These are phyloP conservation scores for Heterobasidion occidentale DNA, from an alignment of 1,284 basidiomycete species.

Conservation along the genomic window DNA sequence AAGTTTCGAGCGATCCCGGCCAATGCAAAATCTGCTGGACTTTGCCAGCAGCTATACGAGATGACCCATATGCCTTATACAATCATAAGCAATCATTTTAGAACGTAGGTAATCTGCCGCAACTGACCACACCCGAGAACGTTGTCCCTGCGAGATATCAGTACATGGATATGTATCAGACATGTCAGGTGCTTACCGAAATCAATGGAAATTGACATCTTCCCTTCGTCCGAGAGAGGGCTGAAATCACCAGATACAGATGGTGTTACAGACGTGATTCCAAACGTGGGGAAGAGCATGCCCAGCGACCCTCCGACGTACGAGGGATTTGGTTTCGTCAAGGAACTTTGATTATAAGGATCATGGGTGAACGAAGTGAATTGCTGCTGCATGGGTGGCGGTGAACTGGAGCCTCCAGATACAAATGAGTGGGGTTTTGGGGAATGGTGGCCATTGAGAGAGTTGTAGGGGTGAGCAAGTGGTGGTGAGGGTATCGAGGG, in stretches of 20 bases:
- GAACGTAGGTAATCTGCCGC: conserved; percentile 1
- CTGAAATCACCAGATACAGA: not conserved
- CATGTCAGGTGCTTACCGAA: conserved; percentile 44
- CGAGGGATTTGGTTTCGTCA: not conserved
- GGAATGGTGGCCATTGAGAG: conserved; percentile 12
- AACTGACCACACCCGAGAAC: conserved; percentile 72
- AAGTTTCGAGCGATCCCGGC: conserved; percentile 74
- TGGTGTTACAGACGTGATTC: not conserved
- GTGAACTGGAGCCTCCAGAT: not conserved
- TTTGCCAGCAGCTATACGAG: conserved; percentile 68
- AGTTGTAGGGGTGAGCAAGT: conserved; percentile 17
- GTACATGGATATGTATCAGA: conserved; percentile 4
- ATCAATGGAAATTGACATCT: conserved; percentile 62
- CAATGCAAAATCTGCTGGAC: conserved; percentile 74
- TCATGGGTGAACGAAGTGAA: not conserved
- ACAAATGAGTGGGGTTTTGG: not conserved
- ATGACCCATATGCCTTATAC: conserved; percentile 67
- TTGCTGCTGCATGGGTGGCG: not conserved
- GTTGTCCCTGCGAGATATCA: conserved; percentile 51
- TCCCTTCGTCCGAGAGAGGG: conserved; percentile 36
- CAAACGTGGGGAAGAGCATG: not conserved
- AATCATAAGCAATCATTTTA: not conserved
- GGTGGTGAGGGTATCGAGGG: conserved; percentile 36
- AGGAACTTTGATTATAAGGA: not conserved
- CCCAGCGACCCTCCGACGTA: not conserved